Base-by-base conservation (phyloP, 441 rosid genomes). In the Euphorbia corollata region DNA sequence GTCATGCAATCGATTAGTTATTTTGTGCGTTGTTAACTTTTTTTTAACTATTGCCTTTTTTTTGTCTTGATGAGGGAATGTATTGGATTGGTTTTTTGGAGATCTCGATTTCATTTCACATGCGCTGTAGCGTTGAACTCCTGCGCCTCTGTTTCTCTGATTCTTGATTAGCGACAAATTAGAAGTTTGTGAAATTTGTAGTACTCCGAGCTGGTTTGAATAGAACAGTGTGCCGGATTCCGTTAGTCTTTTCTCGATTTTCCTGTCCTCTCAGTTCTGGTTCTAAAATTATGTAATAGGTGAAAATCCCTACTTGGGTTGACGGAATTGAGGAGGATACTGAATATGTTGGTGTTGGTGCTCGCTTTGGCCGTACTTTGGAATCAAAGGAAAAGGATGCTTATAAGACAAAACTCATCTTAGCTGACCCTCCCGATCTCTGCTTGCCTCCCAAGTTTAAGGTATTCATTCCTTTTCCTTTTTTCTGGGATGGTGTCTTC, bases 301-400 rank as follows among this genome's bases (percentile, higher is more conserved):
- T 94, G 36, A 94, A 91, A 88, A 87, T 94, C 63, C 97, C 91
- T 65, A 88, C 98, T 19, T 94, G 92, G 97, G 75, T 94, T 72
- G 68, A 87, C 82, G 92, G 82, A 65, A 27, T 79, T 47, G 98
- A 89, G 82, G 98, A 89, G 82, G 73, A 80, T 59, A 84, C 65
- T 1, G 99, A 94, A 82, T 94, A 86, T 79, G 99, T 91, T 18
- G 99, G 99, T 2, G 96, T 94, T 15, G 98, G 99, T 30, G 99
- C 99, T 72, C 87, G 99, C 73, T 94, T 94, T 54, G 99, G 99
- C 59, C 85, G 67, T 51, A 75, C 88, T 24, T 85, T 94, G 63
- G 97, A 87, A 38, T 83, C 97, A 0, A 89, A 89, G 85, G 99
- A 91, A 83, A 94, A 90, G 80, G 87, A 87, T 67, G 98, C 99